Conservation (phyloP, 75 land plant species). For the Selaginella tamariscina region DNA sequence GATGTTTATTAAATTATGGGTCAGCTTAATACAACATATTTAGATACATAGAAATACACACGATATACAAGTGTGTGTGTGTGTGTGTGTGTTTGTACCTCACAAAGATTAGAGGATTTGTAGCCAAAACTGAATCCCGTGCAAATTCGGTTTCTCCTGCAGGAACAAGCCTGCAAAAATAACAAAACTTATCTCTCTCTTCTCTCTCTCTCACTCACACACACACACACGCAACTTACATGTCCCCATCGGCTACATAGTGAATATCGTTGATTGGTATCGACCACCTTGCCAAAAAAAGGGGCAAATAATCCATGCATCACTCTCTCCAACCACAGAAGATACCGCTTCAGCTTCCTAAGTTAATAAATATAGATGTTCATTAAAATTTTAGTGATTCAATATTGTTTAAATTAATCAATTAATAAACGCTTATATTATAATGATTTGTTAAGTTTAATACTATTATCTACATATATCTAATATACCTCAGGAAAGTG, state of each 20-base stretch:
- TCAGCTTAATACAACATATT: too few species aligned
- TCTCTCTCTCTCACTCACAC: conserved; percentile 12
- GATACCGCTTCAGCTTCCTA: conserved; percentile 94
- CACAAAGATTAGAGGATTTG: conserved; percentile 73
- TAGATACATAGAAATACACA: too few species aligned
- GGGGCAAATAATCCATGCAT: conserved; percentile 97
- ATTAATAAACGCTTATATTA: neutral
- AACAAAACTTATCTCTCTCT: too few species aligned
- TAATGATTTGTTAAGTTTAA: conserved; percentile 7
- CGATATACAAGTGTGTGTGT: too few species aligned
- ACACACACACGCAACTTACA: conserved; percentile 28
- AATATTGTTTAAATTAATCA: neutral
- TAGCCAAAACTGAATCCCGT: conserved; percentile 91
- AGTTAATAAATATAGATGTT: neutral
- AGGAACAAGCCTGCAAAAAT: conserved; percentile 62
- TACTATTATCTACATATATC: neutral
- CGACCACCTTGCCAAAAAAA: conserved; percentile 98
- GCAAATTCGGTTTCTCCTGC: conserved; percentile 97
- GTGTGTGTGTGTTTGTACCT: too few species aligned
- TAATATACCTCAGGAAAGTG: conserved; percentile 94
- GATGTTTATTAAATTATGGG: too few species aligned
- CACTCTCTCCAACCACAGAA: conserved; percentile 73
- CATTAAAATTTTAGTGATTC: neutral
- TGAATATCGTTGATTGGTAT: conserved; percentile 85
- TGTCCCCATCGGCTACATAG: conserved; percentile 90